Conservation (phyloP, 2,329 filamentous ascomycete genomes). For the Lachnum nothofagi region DNA sequence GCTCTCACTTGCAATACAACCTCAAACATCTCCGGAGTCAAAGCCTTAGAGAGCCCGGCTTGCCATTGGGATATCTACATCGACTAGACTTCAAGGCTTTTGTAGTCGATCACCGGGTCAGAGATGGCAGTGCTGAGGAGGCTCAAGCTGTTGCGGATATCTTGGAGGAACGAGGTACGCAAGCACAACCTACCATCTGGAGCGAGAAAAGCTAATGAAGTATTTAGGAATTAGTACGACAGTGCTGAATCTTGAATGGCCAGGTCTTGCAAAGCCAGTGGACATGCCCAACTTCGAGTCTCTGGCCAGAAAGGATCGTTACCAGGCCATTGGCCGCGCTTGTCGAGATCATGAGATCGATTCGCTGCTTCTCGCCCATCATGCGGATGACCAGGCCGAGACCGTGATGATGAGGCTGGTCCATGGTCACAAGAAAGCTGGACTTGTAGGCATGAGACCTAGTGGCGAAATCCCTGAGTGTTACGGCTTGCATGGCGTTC, state of each 20-base stretch:
- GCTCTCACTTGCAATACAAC: conserved; percentile 40
- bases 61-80: conserved; percentile 40
- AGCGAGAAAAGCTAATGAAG: neutral
- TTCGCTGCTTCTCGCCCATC: conserved; percentile 74
- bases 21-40: neutral
- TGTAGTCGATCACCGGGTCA: conserved; percentile 55
- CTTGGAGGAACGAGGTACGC: conserved; percentile 23
- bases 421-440: conserved; percentile 61
- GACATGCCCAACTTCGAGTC: conserved; percentile 67
- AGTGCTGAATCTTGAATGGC: conserved; percentile 48
- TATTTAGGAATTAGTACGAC: conserved; percentile 26
- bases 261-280: conserved; percentile 35
- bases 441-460: conserved; percentile 63
- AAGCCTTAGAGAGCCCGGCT: neutral
- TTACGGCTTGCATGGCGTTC: conserved; percentile 64
- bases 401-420: conserved; percentile 77
- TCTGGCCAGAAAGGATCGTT: conserved; percentile 67
- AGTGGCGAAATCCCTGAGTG: conserved; percentile 77
- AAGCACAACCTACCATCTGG: neutral
- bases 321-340: conserved; percentile 60
- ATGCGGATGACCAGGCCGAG: conserved; percentile 86
- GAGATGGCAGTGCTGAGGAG: conserved; percentile 49
- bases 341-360: conserved; percentile 50
- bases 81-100: conserved; percentile 43
- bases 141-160: conserved; percentile 42